Percentiles rank a stretch among this genome's conserved stretches.
These are phyloP conservation scores for Colletotrichum lindemuthianum DNA, from an alignment of 2,329 filamentous ascomycete species.

Conservation along the genomic window DNA sequence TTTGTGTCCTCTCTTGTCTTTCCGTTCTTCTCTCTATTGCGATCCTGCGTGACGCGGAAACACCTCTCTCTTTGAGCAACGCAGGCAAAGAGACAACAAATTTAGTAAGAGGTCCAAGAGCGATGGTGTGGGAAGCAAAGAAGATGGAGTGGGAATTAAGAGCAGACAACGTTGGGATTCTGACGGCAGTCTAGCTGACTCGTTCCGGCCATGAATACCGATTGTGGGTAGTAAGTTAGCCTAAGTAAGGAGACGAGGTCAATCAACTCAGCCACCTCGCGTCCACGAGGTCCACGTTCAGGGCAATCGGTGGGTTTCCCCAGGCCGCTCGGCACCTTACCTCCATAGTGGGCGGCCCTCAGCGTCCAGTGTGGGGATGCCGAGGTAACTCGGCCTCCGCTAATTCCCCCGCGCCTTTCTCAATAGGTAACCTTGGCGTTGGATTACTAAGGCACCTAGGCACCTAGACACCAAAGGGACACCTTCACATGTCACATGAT, in stretches of 20 bases:
- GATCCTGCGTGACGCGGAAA: not conserved
- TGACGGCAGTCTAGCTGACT: conserved; percentile 34
- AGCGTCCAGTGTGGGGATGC: conserved; percentile 19
- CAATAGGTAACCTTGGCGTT: no score
- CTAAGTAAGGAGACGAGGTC: no score
- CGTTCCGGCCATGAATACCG: conserved; percentile 24
- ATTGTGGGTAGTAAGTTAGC: not conserved
- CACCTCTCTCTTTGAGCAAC: conserved; percentile 3
- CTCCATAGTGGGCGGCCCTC: conserved; percentile 16
- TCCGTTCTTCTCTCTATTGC: not conserved
- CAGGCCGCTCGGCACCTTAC: not conserved
- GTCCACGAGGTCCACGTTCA: no score
- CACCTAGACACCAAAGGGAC: no score
- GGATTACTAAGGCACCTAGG: no score
- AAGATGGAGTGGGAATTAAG: not conserved
- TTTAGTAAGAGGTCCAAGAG: not conserved
- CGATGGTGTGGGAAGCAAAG: conserved; percentile 12
- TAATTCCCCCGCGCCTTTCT: conserved; percentile 25
- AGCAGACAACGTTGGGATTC: conserved; percentile 6
- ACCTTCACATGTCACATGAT: conserved; percentile 14
- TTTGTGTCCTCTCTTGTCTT: conserved; percentile 18
- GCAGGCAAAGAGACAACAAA: conserved; percentile 14
- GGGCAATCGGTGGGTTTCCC: no score
- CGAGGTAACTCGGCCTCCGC: conserved; percentile 36
- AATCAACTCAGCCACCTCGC: no score